These are phyloP conservation scores for Mycena polygramma DNA, from an alignment of 768 basidiomycete species.

Conservation along the genomic window DNA sequence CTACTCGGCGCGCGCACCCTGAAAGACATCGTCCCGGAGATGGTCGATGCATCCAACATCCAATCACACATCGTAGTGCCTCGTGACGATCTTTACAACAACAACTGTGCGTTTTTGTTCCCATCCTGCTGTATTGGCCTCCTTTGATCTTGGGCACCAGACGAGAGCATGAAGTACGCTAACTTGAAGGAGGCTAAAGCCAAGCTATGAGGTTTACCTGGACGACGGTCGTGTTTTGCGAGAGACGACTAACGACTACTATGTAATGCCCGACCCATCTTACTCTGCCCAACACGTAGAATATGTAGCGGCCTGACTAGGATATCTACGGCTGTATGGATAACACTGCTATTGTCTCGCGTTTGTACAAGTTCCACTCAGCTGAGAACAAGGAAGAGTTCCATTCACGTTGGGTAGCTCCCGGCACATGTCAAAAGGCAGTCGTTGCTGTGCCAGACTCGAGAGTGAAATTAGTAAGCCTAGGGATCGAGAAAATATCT, in stretches of 20 bases:
- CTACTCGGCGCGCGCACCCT: conserved; percentile 88
- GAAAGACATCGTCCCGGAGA: conserved; percentile 83
- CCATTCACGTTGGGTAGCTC: too few species aligned
- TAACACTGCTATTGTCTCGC: too few species aligned
- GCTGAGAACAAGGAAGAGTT: too few species aligned
- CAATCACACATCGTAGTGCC: conserved; percentile 79
- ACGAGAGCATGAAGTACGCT: conserved; percentile 59
- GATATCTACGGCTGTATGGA: neutral
- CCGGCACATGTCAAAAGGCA: too few species aligned
- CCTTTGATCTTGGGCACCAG: conserved; percentile 41
- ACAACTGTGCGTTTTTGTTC: conserved; percentile 75
- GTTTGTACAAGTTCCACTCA: too few species aligned
- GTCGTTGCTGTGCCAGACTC: too few species aligned
- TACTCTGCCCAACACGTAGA: neutral
- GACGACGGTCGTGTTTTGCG: neutral
- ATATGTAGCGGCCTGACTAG: neutral
- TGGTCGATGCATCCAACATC: conserved; percentile 89
- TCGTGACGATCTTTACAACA: conserved; percentile 78
- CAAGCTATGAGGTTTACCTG: conserved; percentile 48
- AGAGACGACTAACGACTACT: neutral
- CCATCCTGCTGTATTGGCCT: conserved; percentile 15
- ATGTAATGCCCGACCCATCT: neutral
- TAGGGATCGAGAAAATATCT: neutral
- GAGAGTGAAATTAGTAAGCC: too few species aligned
- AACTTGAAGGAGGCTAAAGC: conserved; percentile 54